Evolutionary conservation across 345 rosid species (phyloP).

Genomic region (Salix udensis): DNA sequence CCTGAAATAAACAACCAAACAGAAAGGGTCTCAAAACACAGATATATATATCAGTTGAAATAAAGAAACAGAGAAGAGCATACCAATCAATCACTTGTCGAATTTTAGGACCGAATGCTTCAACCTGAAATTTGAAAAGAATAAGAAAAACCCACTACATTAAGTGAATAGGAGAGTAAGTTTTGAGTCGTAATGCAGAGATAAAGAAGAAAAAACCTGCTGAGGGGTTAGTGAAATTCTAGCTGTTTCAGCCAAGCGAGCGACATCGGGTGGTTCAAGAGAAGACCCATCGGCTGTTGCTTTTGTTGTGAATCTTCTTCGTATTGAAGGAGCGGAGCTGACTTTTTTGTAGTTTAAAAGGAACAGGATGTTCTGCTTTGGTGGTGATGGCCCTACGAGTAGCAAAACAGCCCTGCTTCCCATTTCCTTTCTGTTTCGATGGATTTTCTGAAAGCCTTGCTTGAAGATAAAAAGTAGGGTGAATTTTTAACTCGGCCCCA

Average conservation of each 20-base stretch:
- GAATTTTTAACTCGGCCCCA: neutral
- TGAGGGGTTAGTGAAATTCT: constrained; percentile 64
- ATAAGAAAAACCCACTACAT: neutral
- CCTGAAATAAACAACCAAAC: constrained; percentile 36
- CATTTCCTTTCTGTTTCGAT: constrained; percentile 2
- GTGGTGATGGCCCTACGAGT: constrained; percentile 19
- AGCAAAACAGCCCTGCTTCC: constrained; percentile 19
- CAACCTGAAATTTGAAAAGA: constrained; percentile 32
- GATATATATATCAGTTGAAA: neutral
- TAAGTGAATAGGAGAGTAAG: neutral
- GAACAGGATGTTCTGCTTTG: constrained; percentile 3
- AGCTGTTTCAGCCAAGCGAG: constrained; percentile 71
- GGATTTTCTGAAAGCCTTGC: neutral
- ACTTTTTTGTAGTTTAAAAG: constrained; percentile 1
- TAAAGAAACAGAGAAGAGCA: neutral
- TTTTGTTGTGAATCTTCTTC: constrained; percentile 34
- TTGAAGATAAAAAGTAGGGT: neutral
- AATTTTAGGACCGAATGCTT: constrained; percentile 66
- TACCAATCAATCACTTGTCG: constrained; percentile 71
- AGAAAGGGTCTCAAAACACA: neutral
- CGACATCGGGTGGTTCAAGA: constrained; percentile 63
- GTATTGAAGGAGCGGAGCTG: constrained; percentile 16
- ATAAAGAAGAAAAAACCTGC: constrained; percentile 38
- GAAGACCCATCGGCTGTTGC: constrained; percentile 28
- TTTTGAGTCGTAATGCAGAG: neutral